A percentile compares a stretch with the other conserved stretches of the same genome.
phyloP scores from a whole-genome alignment of 257 asterid species.

The Pogostemon cablin region DNA sequence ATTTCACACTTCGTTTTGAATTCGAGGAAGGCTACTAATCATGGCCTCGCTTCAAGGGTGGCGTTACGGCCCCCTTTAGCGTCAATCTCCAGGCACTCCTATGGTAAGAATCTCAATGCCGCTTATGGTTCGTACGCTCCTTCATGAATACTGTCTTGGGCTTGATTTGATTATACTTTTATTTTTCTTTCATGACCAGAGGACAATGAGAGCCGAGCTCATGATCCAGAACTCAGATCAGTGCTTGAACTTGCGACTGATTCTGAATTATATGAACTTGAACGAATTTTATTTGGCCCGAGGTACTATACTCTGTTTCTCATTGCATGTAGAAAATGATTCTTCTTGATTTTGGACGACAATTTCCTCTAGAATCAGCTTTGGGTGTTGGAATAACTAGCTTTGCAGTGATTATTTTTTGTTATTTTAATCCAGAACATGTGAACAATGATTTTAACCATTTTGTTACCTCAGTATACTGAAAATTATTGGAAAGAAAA shows the following conservation, averaged over 20 bases:
- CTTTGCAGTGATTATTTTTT: not conserved
- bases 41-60: conserved; percentile 38
- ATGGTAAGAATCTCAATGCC: conserved; percentile 42
- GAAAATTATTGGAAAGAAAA: too few species aligned
- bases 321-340: not conserved
- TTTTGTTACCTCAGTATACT: conserved; percentile 1
- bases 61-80: conserved; percentile 45
- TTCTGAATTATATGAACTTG: conserved; percentile 80
- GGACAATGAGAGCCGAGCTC: conserved; percentile 38
- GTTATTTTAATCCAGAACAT: not conserved
- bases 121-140: conserved; percentile 2
- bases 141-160: not conserved
- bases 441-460: not conserved
- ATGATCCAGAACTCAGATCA: conserved; percentile 72
- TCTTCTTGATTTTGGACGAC: not conserved
- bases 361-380: not conserved
- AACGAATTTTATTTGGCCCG: conserved; percentile 79
- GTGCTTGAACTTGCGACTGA: conserved; percentile 90
- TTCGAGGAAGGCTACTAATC: conserved; percentile 24
- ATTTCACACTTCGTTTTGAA: conserved; percentile 34
- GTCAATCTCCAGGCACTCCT: conserved; percentile 44
- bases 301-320: conserved; percentile 53
- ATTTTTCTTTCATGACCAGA: conserved; percentile 36
- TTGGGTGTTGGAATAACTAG: conserved; percentile 14
- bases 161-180: not conserved